A percentile compares a stretch with the other conserved stretches of the same genome.
Conservation (phyloP, 352 stramenopile genomes). For the Pythium grandisporangium region DNA sequence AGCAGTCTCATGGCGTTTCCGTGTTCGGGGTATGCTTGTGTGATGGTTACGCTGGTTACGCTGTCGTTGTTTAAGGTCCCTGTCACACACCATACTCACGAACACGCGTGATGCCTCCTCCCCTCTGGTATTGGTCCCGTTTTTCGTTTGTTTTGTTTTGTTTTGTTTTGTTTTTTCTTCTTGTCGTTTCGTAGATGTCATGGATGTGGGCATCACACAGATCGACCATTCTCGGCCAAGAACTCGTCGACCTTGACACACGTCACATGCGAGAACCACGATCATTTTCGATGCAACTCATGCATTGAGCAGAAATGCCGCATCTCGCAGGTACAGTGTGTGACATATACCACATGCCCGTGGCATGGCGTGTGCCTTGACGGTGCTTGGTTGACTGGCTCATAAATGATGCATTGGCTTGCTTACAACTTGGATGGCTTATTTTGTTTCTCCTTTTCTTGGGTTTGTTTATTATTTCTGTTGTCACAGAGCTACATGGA, state of each 20-base stretch:
- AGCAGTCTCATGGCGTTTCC: constrained; percentile 75
- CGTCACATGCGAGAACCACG: constrained; percentile 38
- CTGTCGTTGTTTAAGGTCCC: not conserved
- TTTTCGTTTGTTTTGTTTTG: no score
- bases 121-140: no score
- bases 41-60: not conserved
- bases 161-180: no score
- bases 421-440: no score
- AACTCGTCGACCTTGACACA: constrained; percentile 68
- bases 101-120: no score
- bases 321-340: constrained; percentile 52
- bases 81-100: no score
- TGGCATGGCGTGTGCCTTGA: not conserved
- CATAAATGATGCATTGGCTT: no score
- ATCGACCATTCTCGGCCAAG: constrained; percentile 41
- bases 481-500: constrained; percentile 79
- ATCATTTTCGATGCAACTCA: constrained; percentile 51
- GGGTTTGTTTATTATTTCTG: no score
- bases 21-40: constrained; percentile 62
- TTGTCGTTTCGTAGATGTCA: constrained; percentile 46
- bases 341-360: not conserved
- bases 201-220: constrained; percentile 66
- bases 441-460: no score
- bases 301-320: constrained; percentile 44
- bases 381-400: not conserved